These are phyloP conservation scores for Colletotrichum melonis DNA, from an alignment of 2,329 filamentous ascomycete species.

Conservation along the genomic window DNA sequence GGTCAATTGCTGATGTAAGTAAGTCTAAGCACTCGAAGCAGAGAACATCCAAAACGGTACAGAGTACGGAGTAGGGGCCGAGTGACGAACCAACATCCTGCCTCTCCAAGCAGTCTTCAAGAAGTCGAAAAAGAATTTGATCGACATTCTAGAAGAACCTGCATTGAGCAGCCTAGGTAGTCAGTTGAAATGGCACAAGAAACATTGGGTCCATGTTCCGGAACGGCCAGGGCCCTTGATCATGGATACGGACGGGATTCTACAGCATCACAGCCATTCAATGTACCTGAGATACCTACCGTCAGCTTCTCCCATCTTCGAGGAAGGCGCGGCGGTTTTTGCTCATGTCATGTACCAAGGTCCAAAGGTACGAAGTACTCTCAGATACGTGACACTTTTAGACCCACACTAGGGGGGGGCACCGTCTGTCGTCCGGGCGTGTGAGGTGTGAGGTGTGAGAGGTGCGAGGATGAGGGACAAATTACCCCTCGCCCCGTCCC, in stretches of 20 bases:
- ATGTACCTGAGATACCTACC: background rate
- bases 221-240: background rate
- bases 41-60: background rate
- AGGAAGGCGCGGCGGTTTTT: background rate
- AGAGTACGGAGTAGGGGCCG: background rate
- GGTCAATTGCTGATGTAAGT: background rate
- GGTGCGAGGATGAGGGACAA: slow-evolving; percentile 15
- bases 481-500: slow-evolving; percentile 13
- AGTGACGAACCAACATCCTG: slow-evolving; percentile 1
- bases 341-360: background rate
- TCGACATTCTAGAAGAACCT: background rate
- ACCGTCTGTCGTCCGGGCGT: background rate
- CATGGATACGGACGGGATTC: background rate
- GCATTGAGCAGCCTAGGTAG: background rate
- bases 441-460: background rate
- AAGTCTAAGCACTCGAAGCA: background rate
- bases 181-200: background rate
- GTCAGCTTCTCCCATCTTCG: background rate
- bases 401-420: background rate
- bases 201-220: background rate
- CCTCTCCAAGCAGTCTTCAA: background rate
- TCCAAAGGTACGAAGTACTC: background rate
- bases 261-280: background rate
- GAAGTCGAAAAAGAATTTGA: background rate
- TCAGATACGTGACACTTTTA: background rate